Conservation (phyloP, 768 basidiomycete species). For the Podaxis mareebaensis region DNA sequence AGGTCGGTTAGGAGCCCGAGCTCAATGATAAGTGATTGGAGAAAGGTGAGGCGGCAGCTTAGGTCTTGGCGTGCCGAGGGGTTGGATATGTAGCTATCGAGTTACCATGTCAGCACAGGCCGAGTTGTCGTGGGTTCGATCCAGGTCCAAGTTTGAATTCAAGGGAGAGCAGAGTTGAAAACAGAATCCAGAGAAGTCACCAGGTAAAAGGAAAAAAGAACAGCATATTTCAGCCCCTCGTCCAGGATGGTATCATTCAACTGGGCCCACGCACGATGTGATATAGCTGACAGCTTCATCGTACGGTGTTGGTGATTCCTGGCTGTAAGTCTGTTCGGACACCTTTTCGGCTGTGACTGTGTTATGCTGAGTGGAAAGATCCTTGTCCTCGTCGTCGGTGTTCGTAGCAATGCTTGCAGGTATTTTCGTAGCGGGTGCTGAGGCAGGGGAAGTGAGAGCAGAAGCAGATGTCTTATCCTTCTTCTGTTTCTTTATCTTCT, state of each 20-base stretch:
- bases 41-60: slow-evolving; percentile 54
- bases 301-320: slow-evolving; percentile 38
- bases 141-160: not conserved
- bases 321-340: slow-evolving; percentile 23
- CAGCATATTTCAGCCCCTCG: slow-evolving; percentile 3
- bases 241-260: slow-evolving; percentile 8
- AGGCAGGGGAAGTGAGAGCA: slow-evolving; percentile 25
- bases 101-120: not conserved
- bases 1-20: slow-evolving; percentile 58
- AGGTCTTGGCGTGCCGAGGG: slow-evolving; percentile 43
- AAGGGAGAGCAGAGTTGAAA: not conserved
- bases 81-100: slow-evolving; percentile 50
- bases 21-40: slow-evolving; percentile 77
- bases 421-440: slow-evolving; percentile 29
- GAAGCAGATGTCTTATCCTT: slow-evolving; percentile 11
- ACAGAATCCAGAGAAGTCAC: not conserved
- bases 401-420: not conserved
- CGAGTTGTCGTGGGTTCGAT: not conserved
- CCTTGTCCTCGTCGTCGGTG: slow-evolving; percentile 25
- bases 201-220: not conserved
- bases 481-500: slow-evolving; percentile 22
- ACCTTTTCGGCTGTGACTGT: slow-evolving; percentile 36
- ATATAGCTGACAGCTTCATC: slow-evolving; percentile 63
- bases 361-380: slow-evolving; percentile 43
- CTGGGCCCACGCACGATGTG: slow-evolving; percentile 49